Base-by-base conservation (phyloP, 2,329 filamentous ascomycete genomes). In the Neofusicoccum sp. region DNA sequence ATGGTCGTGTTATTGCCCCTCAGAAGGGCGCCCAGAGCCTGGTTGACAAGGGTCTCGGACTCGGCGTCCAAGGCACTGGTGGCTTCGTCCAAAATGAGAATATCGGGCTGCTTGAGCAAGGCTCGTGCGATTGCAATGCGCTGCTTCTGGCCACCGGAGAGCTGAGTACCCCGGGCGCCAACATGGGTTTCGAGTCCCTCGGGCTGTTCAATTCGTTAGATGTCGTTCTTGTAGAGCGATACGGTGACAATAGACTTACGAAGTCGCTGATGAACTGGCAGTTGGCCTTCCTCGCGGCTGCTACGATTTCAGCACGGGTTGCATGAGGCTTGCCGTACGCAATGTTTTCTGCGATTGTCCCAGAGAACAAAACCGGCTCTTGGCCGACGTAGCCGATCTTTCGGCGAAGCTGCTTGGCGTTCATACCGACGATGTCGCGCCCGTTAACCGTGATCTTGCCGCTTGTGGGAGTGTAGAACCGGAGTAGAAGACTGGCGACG, bases 221-320 rank as follows among this genome's bases (percentile, higher is more conserved):
- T 16, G 30, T 59, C 28, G 68, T 63, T 43, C 44, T 24, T 26
- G 14, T 41, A 6, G 28, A 4, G 49, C n/a, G 9, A 20, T 14
- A 33, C 3, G n/a, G 31, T 40, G 41, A 38, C 20, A 31, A 24
- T 57, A 33, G 3, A 80, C 83, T 80, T 77, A 85, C 83, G 68
- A 99, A 96, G 74, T 99, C 95, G 72, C 89, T 89, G 73, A 99
- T 96, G 71, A 99, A 99, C 68, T 89, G 89, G 74, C 95, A 99
- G 75, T 99, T 99, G 58, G 95, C 95, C 73, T 93, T 89, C 63
- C 90, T 84, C 3, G 95, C 95, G 6, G 95, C 96, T 20, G 86
- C 84, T 62, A 96, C 84, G 61, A 99, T 95, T 67, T 97, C 91
- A 33, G 85, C 80, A 58, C 90, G 83, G 3, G 87, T 87, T 1